Evolutionary conservation across 306 rosid species (phyloP).

Genomic region (Hippophae rhamnoides): DNA sequence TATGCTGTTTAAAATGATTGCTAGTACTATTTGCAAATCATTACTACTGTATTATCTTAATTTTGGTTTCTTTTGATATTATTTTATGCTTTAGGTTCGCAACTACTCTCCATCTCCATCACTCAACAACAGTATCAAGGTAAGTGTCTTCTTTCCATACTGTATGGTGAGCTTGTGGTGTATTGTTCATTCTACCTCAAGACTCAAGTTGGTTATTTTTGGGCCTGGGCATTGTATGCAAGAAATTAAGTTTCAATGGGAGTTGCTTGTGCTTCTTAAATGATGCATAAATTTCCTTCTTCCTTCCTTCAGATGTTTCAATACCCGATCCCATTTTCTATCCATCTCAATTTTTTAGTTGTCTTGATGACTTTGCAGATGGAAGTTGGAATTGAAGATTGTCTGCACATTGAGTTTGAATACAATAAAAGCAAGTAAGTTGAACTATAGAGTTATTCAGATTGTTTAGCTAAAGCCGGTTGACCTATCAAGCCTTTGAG

Average conservation of each 20-base stretch:
- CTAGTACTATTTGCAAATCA: neutral
- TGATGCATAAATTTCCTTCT: slow-evolving; percentile 1
- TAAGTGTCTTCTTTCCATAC: slow-evolving; percentile 26
- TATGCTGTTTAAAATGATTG: neutral
- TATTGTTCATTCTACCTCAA: neutral
- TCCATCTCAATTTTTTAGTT: slow-evolving; percentile 12
- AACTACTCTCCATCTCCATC: slow-evolving; percentile 79
- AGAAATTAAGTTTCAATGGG: neutral
- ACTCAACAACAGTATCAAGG: slow-evolving; percentile 96
- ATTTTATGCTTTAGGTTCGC: slow-evolving; percentile 58
- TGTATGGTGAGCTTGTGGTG: slow-evolving; percentile 2
- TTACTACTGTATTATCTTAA: slow-evolving; percentile 9
- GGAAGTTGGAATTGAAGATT: slow-evolving; percentile 99
- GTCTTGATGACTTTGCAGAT: slow-evolving; percentile 44
- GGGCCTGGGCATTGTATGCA: neutral
- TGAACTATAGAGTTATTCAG: neutral
- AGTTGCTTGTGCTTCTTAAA: neutral
- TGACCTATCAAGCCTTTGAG: neutral
- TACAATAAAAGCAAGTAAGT: slow-evolving; percentile 98
- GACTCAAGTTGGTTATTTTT: neutral
- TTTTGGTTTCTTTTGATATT: slow-evolving; percentile 14
- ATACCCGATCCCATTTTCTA: slow-evolving; percentile 10
- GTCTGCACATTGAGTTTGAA: slow-evolving; percentile 95
- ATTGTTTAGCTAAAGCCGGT: neutral
- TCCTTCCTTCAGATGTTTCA: slow-evolving; percentile 13